A percentile compares a stretch with the other conserved stretches of the same genome.
phyloP scores from a whole-genome alignment of 1,284 basidiomycete species.

The Ceratobasidium sp. region DNA sequence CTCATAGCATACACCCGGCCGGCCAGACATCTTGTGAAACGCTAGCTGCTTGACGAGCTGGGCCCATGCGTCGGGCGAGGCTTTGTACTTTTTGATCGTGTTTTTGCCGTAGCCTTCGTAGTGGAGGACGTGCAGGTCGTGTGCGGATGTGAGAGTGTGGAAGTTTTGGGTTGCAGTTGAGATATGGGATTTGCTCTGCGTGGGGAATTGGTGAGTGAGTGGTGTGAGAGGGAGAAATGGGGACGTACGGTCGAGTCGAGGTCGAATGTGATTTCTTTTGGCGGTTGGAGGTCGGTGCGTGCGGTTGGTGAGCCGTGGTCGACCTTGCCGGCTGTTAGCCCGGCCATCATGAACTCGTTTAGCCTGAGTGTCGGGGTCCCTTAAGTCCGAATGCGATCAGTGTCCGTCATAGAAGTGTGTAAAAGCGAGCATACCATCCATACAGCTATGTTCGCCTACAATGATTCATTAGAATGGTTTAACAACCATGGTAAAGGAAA shows the following conservation, averaged over 20 bases:
- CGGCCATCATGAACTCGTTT: slow-evolving; percentile 93
- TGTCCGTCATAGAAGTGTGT: neutral
- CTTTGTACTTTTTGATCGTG: slow-evolving; percentile 85
- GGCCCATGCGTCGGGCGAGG: slow-evolving; percentile 93
- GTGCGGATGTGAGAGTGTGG: slow-evolving; percentile 77
- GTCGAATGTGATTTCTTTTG: slow-evolving; percentile 78
- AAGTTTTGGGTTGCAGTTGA: slow-evolving; percentile 72
- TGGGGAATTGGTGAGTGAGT: slow-evolving; percentile 50
- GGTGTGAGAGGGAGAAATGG: neutral
- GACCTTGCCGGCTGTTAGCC: slow-evolving; percentile 81
- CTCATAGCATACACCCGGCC: slow-evolving; percentile 91
- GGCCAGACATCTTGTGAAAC: slow-evolving; percentile 83
- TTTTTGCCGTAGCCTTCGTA: slow-evolving; percentile 90
- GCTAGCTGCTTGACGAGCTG: slow-evolving; percentile 97
- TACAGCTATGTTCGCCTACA: slow-evolving; percentile 80
- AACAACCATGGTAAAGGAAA: no score
- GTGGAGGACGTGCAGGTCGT: slow-evolving; percentile 81
- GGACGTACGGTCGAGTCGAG: slow-evolving; percentile 63
- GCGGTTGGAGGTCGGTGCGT: slow-evolving; percentile 64
- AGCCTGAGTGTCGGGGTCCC: slow-evolving; percentile 94
- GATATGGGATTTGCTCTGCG: slow-evolving; percentile 64
- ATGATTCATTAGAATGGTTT: no score
- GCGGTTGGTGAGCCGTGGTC: slow-evolving; percentile 68
- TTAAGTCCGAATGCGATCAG: slow-evolving; percentile 50
- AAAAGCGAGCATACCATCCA: slow-evolving; percentile 57